Base-by-base conservation (phyloP, 345 rosid genomes). In the Reutealis trisperma region DNA sequence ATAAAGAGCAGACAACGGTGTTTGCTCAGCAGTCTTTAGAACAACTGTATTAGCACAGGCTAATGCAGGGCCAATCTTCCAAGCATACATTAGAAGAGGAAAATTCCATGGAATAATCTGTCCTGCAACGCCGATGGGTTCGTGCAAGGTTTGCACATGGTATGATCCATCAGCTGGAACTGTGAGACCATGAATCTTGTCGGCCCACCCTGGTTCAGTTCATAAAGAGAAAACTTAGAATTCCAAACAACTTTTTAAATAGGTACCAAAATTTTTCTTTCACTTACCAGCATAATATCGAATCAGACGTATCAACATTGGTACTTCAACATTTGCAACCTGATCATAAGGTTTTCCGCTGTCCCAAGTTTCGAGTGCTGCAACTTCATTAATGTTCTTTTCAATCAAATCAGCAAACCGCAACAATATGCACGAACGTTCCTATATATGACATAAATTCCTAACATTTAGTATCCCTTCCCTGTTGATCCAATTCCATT, bases 291-390 rank as follows among this genome's bases (percentile, higher is more conserved):
- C 98, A 86, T 92, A 90, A 80, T 93, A 93, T 18, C 98, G 88
- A 58, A 92, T 27, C 2, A 88, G 19, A 42, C 94, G 91, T 34
- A 75, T 58, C 9, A 88, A 0, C 97, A 88, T 85, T 19, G 98
- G 95, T 16, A 92, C 55, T 86, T 92, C 98, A 61, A 80, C 2
- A 15, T 85, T 76, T 42, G 91, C 90, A 81, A 92, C 76, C 75
- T 92, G 97, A 47, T 89, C 95, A 70, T 72, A 93, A 54, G 97
- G 86, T 75, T 93, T 93, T 49, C 98, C 98, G 65, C 77, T 86
- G 75, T 93, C 95, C 98, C 93, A 92, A 67, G 92, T 84, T 85
- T 94, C 97, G 15, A 94, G 91, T 51, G 87, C 86, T 21, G 98
- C 88, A 49, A 94, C 59, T 66, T 90, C 91, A 52, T 92, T 95